Conservation (phyloP, 2,329 filamentous ascomycete species). For the Fusarium verrucosum region DNA sequence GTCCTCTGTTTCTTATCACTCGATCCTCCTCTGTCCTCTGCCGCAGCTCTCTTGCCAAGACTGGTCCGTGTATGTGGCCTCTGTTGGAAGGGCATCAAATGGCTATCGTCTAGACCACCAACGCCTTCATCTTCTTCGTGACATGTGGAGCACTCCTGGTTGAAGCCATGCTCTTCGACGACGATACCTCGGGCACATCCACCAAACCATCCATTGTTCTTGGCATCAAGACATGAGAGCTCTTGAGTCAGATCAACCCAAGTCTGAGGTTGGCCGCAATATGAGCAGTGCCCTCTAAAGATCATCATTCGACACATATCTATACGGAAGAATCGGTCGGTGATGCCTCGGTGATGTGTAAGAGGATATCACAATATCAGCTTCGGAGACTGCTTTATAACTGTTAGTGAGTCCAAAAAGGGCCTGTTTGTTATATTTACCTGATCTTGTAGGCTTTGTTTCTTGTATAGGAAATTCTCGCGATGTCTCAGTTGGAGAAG, state of each 20-base stretch:
- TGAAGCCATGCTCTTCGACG: conserved; percentile 56
- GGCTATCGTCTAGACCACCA: conserved; percentile 51
- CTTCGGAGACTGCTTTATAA: neutral
- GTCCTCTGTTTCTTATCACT: conserved; percentile 47
- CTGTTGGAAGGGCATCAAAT: conserved; percentile 6
- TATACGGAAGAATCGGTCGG: neutral
- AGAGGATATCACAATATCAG: neutral
- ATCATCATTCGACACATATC: conserved; percentile 59
- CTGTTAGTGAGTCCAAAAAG: neutral
- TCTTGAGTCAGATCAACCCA: conserved; percentile 58
- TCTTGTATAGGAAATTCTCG: neutral
- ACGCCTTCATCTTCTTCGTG: conserved; percentile 55
- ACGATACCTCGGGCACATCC: conserved; percentile 54
- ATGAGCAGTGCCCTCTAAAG: conserved; percentile 56
- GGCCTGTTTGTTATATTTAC: neutral
- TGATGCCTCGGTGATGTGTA: conserved; percentile 1
- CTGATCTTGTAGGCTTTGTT: neutral
- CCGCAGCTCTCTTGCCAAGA: conserved; percentile 33
- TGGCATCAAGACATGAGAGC: conserved; percentile 60
- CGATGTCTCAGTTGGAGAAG: conserved; percentile 14
- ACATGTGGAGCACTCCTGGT: conserved; percentile 59
- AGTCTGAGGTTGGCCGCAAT: conserved; percentile 52
- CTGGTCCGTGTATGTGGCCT: conserved; percentile 6
- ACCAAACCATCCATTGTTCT: conserved; percentile 59
- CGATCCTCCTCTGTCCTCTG: conserved; percentile 32